Conservation (phyloP, 257 asterid genomes). For the Solanum medicagineum region DNA sequence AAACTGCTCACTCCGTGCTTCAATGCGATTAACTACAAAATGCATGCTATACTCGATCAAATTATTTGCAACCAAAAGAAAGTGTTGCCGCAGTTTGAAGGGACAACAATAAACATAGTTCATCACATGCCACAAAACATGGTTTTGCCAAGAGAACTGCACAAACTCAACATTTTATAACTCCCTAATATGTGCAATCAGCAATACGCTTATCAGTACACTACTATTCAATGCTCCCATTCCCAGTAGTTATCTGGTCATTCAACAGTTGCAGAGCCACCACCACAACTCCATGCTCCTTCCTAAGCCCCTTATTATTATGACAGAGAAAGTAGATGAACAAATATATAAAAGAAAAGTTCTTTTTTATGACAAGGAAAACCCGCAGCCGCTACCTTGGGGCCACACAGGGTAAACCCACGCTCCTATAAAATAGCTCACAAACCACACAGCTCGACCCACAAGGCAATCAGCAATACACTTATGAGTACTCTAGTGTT, state of each 20-base stretch:
- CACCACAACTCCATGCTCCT: not conserved
- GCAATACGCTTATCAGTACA: not conserved
- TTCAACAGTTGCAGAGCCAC: not conserved
- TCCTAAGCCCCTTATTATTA: not conserved
- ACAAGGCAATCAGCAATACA: not conserved
- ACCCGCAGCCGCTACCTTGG: too few relatives aligned
- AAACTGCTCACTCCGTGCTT: conserved; percentile 80
- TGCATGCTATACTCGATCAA: not conserved
- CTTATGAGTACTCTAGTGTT: not conserved
- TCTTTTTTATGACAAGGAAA: not conserved
- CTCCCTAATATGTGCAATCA: not conserved
- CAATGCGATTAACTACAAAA: conserved; percentile 49
- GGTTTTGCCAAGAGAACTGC: not conserved
- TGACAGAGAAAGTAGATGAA: not conserved
- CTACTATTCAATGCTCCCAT: not conserved
- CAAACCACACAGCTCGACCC: too few relatives aligned
- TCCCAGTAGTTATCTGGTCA: not conserved
- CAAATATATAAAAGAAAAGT: not conserved
- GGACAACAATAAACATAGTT: not conserved
- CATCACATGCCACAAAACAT: not conserved
- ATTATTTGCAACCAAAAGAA: not conserved
- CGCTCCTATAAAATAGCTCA: too few relatives aligned
- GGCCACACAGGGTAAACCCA: too few relatives aligned
- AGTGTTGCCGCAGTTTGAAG: not conserved
- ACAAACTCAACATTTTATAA: not conserved